phyloP scores from a whole-genome alignment of 345 rosid species.

The Boechera retrofracta region DNA sequence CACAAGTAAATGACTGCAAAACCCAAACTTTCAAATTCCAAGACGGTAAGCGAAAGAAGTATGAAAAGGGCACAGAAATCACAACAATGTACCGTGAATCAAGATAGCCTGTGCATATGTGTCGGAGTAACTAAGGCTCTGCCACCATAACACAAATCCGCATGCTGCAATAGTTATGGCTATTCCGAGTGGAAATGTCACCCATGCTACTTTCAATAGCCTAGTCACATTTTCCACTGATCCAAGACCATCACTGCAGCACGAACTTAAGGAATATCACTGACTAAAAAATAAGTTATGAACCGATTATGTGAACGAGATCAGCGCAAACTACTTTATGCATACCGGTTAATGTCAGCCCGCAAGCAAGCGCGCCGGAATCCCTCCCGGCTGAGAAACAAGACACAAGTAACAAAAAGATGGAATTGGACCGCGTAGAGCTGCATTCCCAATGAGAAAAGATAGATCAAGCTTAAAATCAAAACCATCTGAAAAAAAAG shows the following conservation, averaged over 20 bases:
- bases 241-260: slow-evolving; percentile 57
- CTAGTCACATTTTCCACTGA: slow-evolving; percentile 46
- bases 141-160: slow-evolving; percentile 82
- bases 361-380: slow-evolving; percentile 92
- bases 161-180: slow-evolving; percentile 59
- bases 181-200: slow-evolving; percentile 74
- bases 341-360: slow-evolving; percentile 70
- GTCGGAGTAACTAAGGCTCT: slow-evolving; percentile 62
- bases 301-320: neutral
- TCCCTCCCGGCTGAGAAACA: slow-evolving; percentile 96
- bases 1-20: neutral
- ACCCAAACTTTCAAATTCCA: slow-evolving; percentile 1
- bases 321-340: neutral
- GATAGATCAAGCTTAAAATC: slow-evolving; percentile 11
- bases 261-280: slow-evolving; percentile 27
- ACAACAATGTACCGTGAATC: slow-evolving; percentile 67
- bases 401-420: slow-evolving; percentile 83
- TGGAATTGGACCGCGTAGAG: slow-evolving; percentile 83
- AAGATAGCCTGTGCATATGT: slow-evolving; percentile 80
- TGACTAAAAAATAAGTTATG: neutral
- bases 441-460: slow-evolving; percentile 49
- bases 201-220: slow-evolving; percentile 85
- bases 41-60: slow-evolving; percentile 12
- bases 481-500: neutral
- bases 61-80: slow-evolving; percentile 2